Evolutionary conservation across 495 filamentous ascomycete species (phyloP).

Genomic region (Sordaria brevicollis): DNA sequence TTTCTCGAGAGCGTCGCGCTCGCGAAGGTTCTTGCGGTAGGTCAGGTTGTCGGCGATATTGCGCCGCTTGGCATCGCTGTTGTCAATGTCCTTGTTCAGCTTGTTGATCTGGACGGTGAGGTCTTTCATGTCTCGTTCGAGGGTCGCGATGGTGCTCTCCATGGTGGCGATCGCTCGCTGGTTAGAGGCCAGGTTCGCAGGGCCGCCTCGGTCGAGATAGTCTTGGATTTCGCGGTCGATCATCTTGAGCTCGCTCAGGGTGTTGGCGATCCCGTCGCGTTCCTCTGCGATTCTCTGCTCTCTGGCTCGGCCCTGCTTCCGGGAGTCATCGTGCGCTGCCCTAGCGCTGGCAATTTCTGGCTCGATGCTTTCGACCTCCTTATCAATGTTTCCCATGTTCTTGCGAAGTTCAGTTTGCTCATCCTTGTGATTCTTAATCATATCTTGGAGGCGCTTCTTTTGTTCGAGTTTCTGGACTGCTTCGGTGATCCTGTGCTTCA

Average conservation of each 20-base stretch:
- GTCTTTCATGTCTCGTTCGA: conserved; percentile 56
- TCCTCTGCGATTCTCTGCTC: conserved; percentile 67
- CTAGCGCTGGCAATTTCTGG: conserved; percentile 68
- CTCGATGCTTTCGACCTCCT: conserved; percentile 55
- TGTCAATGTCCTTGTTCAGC: conserved; percentile 64
- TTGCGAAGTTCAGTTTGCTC: conserved; percentile 58
- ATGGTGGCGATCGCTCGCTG: conserved; percentile 57
- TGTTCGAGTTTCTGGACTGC: conserved; percentile 67
- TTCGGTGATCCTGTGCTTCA: conserved; percentile 55
- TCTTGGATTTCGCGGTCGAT: conserved; percentile 67
- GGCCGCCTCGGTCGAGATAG: conserved; percentile 70
- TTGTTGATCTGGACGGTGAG: conserved; percentile 63
- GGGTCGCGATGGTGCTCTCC: conserved; percentile 50
- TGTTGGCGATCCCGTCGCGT: conserved; percentile 58
- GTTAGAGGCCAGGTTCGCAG: conserved; percentile 56
- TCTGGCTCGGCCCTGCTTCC: conserved; percentile 55
- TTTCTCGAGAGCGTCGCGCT: conserved; percentile 50
- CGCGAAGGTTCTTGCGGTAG: conserved; percentile 62
- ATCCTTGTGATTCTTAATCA: conserved; percentile 62
- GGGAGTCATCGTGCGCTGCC: conserved; percentile 62
- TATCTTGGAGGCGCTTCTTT: conserved; percentile 53
- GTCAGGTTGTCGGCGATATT: conserved; percentile 79
- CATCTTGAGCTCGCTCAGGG: conserved; percentile 62
- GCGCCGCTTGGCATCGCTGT: conserved; percentile 66
- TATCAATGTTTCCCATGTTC: conserved; percentile 53